Evolutionary conservation across 179 eudicot species (phyloP).

Genomic region (Monotropa hypopitys): DNA sequence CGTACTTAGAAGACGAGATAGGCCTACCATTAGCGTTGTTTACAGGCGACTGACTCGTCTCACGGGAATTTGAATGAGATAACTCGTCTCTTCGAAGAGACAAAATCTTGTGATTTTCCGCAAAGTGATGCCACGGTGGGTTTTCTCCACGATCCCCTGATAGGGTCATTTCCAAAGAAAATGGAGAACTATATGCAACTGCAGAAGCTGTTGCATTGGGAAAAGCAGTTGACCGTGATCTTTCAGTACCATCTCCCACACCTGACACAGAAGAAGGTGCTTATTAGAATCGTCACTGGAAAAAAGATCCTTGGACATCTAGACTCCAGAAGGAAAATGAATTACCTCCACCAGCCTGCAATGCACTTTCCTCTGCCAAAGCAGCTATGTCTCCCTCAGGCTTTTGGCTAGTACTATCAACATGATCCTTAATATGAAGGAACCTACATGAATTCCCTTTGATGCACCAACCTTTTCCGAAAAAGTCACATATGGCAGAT

Average conservation of each 20-base stretch:
- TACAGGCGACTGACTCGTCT: constrained; percentile 17
- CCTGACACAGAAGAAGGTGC: constrained; percentile 38
- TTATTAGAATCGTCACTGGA: constrained; percentile 14
- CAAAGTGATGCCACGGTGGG: constrained; percentile 6
- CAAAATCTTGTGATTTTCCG: constrained; percentile 12
- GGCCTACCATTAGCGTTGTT: constrained; percentile 18
- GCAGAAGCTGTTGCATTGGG: constrained; percentile 20
- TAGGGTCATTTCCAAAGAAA: constrained; percentile 16
- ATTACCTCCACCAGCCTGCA: constrained; percentile 39
- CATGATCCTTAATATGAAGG: constrained; percentile 48
- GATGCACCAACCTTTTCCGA: constrained; percentile 92
- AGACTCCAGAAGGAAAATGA: constrained; percentile 14
- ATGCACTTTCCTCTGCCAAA: constrained; percentile 17
- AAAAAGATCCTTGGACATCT: constrained; percentile 8
- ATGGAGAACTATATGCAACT: constrained; percentile 12
- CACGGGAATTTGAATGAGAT: constrained; percentile 17
- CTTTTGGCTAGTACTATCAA: constrained; percentile 18
- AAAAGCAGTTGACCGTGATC: constrained; percentile 19
- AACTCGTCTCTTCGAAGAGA: constrained; percentile 16
- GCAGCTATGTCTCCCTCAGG: constrained; percentile 26
- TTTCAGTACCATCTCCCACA: constrained; percentile 20
- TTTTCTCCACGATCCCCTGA: constrained; percentile 19
- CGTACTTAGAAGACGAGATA: constrained; percentile 13
- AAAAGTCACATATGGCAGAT: constrained; percentile 54
- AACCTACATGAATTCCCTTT: constrained; percentile 83